Evolutionary conservation across 306 rosid genomes (phyloP).

Genomic region (Dalbergia cochinchinensis): DNA sequence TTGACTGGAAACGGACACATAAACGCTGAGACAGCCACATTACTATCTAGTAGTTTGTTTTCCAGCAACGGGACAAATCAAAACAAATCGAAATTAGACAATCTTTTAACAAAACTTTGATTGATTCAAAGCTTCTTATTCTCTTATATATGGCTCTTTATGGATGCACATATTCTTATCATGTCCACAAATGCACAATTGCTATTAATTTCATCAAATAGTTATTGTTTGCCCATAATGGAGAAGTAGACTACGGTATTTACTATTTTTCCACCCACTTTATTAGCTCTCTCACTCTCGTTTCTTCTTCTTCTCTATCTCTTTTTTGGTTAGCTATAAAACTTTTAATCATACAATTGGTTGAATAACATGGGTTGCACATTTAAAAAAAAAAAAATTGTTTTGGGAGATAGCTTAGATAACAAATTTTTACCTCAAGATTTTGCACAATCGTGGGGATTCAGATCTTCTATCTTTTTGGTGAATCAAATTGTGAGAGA

Average conservation of each 20-base stretch:
- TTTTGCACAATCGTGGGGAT: background rate
- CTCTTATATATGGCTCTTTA: constrained; percentile 44
- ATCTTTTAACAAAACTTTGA: constrained; percentile 34
- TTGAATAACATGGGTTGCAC: background rate
- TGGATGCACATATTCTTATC: constrained; percentile 40
- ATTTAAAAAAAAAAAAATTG: background rate
- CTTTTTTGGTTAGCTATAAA: background rate
- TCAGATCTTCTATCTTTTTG: no score
- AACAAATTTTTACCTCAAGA: background rate
- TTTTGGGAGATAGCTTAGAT: background rate
- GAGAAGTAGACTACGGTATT: background rate
- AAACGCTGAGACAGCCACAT: constrained; percentile 35
- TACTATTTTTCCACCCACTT: background rate
- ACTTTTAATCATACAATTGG: background rate
- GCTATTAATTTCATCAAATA: constrained; percentile 25
- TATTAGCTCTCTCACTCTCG: background rate
- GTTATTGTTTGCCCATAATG: constrained; percentile 31
- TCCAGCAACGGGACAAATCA: constrained; percentile 40
- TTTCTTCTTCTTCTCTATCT: background rate
- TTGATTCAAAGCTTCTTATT: constrained; percentile 41
- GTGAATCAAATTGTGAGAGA: no score
- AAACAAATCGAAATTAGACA: constrained; percentile 44
- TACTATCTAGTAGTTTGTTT: constrained; percentile 37
- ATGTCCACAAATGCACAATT: constrained; percentile 30
- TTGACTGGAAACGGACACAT: constrained; percentile 32